Evolutionary conservation across 2,329 filamentous ascomycete genomes (phyloP).

Genomic region (Aureobasidium sp.): DNA sequence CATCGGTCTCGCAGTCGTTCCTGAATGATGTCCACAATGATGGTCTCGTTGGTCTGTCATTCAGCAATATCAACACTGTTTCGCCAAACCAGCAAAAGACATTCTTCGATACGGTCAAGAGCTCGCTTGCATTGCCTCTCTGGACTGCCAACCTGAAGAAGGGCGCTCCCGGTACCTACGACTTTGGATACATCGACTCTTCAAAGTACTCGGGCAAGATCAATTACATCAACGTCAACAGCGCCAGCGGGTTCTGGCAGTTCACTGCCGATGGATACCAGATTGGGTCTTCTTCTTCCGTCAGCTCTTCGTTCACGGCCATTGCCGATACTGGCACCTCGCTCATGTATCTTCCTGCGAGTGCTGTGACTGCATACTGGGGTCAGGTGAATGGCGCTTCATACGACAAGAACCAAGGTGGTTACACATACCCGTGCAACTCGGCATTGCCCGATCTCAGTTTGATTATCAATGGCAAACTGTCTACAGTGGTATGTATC

Average conservation of each 20-base stretch:
- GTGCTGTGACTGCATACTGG: constrained; percentile 37
- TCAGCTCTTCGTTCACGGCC: constrained; percentile 39
- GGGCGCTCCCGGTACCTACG: constrained; percentile 45
- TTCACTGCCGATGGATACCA: constrained; percentile 52
- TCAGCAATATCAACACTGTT: constrained; percentile 54
- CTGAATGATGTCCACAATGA: constrained; percentile 47
- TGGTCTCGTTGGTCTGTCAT: constrained; percentile 54
- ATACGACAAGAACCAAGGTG: constrained; percentile 33
- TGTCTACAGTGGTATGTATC: constrained; percentile 16
- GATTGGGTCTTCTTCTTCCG: constrained; percentile 41
- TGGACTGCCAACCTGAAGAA: constrained; percentile 54
- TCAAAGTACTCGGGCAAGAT: constrained; percentile 53
- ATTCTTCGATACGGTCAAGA: constrained; percentile 55
- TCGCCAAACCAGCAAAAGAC: constrained; percentile 45
- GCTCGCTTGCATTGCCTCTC: constrained; percentile 44
- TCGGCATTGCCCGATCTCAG: constrained; percentile 34
- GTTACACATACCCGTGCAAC: constrained; percentile 36
- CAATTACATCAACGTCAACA: constrained; percentile 50
- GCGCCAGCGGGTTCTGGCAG: constrained; percentile 56
- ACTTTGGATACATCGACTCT: constrained; percentile 54
- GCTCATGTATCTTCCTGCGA: constrained; percentile 48
- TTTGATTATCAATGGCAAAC: constrained; percentile 47
- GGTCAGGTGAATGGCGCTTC: constrained; percentile 32
- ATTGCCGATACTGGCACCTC: constrained; percentile 69
- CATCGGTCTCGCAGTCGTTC: constrained; percentile 50